A percentile compares a stretch with the other conserved stretches of the same genome.
Conservation (phyloP, 2,329 filamentous ascomycete genomes). For the Pezicula neosporulosa region DNA sequence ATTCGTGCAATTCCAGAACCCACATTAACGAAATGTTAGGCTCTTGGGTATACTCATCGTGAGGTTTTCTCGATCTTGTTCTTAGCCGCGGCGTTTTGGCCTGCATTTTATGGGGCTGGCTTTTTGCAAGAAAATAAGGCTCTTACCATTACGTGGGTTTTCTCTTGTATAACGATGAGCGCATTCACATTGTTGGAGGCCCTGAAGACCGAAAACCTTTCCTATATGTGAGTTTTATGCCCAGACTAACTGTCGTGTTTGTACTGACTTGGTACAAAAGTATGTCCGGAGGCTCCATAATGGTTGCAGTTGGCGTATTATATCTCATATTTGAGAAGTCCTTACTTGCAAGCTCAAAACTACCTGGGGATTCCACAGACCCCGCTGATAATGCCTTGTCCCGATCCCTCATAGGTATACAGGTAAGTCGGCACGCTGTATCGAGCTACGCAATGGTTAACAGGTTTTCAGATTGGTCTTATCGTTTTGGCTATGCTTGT, state of each 20-base stretch:
- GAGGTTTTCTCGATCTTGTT: conserved; percentile 84
- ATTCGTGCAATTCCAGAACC: background rate
- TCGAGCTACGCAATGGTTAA: conserved; percentile 5
- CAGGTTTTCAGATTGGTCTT: conserved; percentile 60
- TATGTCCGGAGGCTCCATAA: conserved; percentile 70
- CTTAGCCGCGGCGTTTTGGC: conserved; percentile 74
- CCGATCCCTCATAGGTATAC: conserved; percentile 60
- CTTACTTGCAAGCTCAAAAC: conserved; percentile 20
- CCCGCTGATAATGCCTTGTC: conserved; percentile 46
- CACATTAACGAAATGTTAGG: conserved; percentile 45
- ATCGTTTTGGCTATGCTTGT: conserved; percentile 79
- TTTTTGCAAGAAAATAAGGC: conserved; percentile 67
- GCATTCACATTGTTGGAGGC: conserved; percentile 85
- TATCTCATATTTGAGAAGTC: conserved; percentile 78
- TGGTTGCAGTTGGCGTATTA: conserved; percentile 70
- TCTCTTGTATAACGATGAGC: conserved; percentile 81
- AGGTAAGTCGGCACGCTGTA: conserved; percentile 40
- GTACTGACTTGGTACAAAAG: conserved; percentile 38
- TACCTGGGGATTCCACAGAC: conserved; percentile 17
- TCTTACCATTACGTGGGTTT: conserved; percentile 67
- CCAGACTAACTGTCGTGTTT: background rate
- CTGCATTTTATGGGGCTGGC: conserved; percentile 64
- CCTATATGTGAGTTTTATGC: conserved; percentile 61
- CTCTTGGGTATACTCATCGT: conserved; percentile 86
- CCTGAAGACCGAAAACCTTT: conserved; percentile 76